Percentiles rank a stretch among this genome's conserved stretches.
These are phyloP conservation scores for Leishmania braziliensis DNA, from an alignment of 208 protist genomes.

Conservation along the genomic window DNA sequence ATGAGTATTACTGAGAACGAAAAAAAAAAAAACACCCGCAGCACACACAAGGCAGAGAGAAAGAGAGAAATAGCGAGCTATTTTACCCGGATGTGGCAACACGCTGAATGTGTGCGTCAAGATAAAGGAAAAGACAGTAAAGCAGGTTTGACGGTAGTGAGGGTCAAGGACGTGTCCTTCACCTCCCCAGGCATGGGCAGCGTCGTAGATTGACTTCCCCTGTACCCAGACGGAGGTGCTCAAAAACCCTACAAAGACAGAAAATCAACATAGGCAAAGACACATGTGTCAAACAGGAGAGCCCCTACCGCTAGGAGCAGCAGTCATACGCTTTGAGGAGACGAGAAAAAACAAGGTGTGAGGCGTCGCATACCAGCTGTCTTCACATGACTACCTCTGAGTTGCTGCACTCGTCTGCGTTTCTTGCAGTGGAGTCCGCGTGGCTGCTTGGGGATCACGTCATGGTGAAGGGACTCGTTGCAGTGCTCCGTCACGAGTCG, in stretches of 20 bases:
- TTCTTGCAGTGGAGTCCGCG: neutral
- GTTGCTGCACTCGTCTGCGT: neutral
- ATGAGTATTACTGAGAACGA: too few species aligned
- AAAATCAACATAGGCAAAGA: neutral
- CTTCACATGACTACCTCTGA: neutral
- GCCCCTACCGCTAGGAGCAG: neutral
- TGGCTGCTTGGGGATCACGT: neutral
- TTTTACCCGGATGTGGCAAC: too few species aligned
- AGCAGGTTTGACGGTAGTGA: neutral
- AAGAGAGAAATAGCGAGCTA: neutral
- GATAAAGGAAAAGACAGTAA: slow-evolving; percentile 13
- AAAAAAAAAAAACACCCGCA: too few species aligned
- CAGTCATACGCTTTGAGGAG: neutral
- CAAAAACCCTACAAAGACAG: neutral
- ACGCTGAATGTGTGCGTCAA: too few species aligned
- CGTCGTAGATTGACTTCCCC: neutral
- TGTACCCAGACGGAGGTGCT: neutral
- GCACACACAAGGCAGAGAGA: neutral
- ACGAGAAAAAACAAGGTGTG: neutral
- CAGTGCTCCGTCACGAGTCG: neutral
- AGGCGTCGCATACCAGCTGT: neutral
- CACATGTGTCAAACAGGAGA: neutral
- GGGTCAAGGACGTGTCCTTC: neutral
- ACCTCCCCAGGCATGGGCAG: neutral
- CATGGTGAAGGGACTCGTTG: neutral